A percentile compares a stretch with the other conserved stretches of the same genome.
These are phyloP conservation scores for Phaseolus coccineus DNA, from an alignment of 331 rosid species.

Conservation along the genomic window DNA sequence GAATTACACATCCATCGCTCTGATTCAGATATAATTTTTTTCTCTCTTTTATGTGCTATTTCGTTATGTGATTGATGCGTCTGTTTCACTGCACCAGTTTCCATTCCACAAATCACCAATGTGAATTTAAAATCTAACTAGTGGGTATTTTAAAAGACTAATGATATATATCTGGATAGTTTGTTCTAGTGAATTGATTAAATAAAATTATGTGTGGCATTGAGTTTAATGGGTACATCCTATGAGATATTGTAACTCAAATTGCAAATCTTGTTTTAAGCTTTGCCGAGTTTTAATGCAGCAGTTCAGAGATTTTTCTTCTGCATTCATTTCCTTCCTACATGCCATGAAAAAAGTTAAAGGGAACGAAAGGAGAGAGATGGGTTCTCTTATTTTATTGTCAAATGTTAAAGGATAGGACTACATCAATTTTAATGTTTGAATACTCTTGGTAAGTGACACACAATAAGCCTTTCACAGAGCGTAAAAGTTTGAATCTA, in stretches of 20 bases:
- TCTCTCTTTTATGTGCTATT: slow-evolving; percentile 18
- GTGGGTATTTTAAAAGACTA: slow-evolving; percentile 2
- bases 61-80: slow-evolving; percentile 10
- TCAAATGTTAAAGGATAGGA: slow-evolving; percentile 23
- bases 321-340: background rate
- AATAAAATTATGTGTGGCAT: background rate
- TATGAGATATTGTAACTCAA: background rate
- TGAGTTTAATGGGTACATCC: slow-evolving; percentile 1
- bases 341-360: background rate
- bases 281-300: background rate
- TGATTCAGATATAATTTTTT: slow-evolving; percentile 2
- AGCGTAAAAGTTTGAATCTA: too few species aligned
- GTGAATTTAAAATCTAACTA: slow-evolving; percentile 19
- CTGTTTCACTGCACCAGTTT: slow-evolving; percentile 24
- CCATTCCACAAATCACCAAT: slow-evolving; percentile 17
- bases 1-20: slow-evolving; percentile 20
- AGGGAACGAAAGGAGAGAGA: background rate
- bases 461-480: too few species aligned
- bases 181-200: slow-evolving; percentile 2
- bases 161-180: slow-evolving; percentile 4
- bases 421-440: slow-evolving; percentile 5
- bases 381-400: slow-evolving; percentile 5
- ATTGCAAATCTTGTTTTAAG: slow-evolving; percentile 9
- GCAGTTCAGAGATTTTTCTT: background rate
- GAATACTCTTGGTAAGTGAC: too few species aligned